Percentiles rank a stretch among this genome's conserved stretches.
These are phyloP conservation scores for Wickerhamomyces sydowiorum DNA, from an alignment of 805 yeast species.

Conservation along the genomic window DNA sequence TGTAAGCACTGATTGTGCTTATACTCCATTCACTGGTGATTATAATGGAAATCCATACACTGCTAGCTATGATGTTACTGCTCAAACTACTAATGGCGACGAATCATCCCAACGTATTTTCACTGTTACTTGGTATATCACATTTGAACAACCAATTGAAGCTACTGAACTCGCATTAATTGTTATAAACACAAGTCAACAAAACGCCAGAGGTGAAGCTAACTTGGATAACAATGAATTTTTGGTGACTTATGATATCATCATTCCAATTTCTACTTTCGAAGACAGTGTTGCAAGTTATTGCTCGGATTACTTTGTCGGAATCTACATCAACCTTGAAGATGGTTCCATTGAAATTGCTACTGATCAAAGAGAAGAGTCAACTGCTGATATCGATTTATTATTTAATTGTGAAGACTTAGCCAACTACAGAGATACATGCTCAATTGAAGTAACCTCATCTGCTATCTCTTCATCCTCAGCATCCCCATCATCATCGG, in stretches of 20 bases:
- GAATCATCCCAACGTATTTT: neutral
- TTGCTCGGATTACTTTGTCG: neutral
- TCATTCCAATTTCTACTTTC: neutral
- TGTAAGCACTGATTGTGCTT: neutral
- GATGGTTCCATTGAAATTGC: neutral
- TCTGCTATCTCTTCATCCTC: too few relatives aligned
- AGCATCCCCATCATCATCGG: too few relatives aligned
- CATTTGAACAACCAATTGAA: neutral
- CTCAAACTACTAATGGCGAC: neutral
- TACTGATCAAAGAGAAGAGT: neutral
- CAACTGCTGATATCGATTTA: too few relatives aligned
- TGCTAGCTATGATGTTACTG: neutral
- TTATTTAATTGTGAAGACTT: too few relatives aligned
- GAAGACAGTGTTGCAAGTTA: neutral
- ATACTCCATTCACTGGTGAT: neutral
- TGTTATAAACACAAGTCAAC: too few relatives aligned
- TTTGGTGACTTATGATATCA: neutral
- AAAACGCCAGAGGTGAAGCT: neutral
- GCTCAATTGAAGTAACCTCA: too few relatives aligned
- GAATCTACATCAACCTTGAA: too few relatives aligned
- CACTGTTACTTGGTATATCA: neutral
- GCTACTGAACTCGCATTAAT: neutral
- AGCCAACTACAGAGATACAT: too few relatives aligned
- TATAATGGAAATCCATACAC: neutral
- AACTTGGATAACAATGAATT: neutral